Evolutionary conservation across 139 green algal species (phyloP).

Genomic region (Micromonas pusilla): DNA sequence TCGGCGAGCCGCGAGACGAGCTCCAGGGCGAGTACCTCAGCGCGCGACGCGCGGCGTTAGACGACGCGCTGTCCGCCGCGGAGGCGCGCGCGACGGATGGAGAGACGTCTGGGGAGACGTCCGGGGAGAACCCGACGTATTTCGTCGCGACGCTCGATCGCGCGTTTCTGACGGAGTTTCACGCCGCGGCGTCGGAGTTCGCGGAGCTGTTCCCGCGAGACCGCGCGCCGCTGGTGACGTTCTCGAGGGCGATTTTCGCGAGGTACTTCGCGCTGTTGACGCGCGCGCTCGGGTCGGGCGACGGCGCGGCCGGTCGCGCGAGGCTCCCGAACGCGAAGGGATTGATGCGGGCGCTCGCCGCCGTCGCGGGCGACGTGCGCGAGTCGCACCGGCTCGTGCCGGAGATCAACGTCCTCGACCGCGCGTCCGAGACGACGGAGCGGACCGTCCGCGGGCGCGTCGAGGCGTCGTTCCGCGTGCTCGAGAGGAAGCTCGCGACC

Average conservation of each 20-base stretch:
- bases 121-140: background rate
- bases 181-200: background rate
- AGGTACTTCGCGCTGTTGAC: background rate
- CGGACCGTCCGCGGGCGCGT: background rate
- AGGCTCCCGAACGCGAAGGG: background rate
- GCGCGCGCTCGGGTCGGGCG: background rate
- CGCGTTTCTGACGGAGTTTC: background rate
- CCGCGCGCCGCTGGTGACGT: background rate
- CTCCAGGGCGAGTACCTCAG: background rate
- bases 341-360: background rate
- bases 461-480: background rate
- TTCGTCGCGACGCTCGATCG: background rate
- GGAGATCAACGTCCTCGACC: constrained; percentile 1
- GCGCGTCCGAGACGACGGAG: constrained; percentile 13
- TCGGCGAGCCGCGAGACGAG: background rate
- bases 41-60: background rate
- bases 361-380: constrained; percentile 12
- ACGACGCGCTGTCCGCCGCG: background rate
- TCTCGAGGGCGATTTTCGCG: background rate
- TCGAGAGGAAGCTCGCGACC: background rate
- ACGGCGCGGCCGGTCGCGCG: too few species aligned
- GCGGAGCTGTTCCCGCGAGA: constrained; percentile 1
- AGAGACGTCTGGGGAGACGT: too few species aligned
- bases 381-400: background rate
- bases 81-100: background rate